A percentile compares a stretch with the other conserved stretches of the same genome.
These are phyloP conservation scores for Diaporthe batatas DNA, from an alignment of 2,329 filamentous ascomycete species.

Conservation along the genomic window DNA sequence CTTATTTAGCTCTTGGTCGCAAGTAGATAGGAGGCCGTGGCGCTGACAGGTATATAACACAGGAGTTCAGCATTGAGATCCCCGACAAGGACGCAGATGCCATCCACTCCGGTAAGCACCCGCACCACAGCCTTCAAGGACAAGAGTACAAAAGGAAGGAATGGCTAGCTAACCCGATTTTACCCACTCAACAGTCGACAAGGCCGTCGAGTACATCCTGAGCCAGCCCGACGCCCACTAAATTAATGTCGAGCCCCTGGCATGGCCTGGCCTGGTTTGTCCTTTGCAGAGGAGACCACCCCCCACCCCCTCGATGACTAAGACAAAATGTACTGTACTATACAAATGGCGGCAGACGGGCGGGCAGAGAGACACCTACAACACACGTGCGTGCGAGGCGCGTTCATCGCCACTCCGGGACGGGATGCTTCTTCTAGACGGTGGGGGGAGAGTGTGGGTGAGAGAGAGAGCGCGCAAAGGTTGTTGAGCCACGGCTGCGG, in stretches of 20 bases:
- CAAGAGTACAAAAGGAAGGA: not conserved
- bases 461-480: not conserved
- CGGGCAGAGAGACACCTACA: not conserved
- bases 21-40: not conserved
- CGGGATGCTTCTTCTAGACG: constrained; percentile 32
- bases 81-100: constrained; percentile 96
- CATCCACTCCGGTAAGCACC: constrained; percentile 88
- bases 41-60: constrained; percentile 3
- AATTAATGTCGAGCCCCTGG: constrained; percentile 48
- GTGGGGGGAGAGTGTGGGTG: too few relatives aligned
- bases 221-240: constrained; percentile 90
- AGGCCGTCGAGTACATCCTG: constrained; percentile 94
- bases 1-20: constrained; percentile 28
- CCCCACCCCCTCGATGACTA: not conserved
- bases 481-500: not conserved
- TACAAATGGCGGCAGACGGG: constrained; percentile 20
- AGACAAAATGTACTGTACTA: constrained; percentile 19
- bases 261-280: not conserved
- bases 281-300: not conserved
- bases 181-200: constrained; percentile 74
- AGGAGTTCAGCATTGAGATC: constrained; percentile 90
- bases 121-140: too few relatives aligned
- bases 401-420: constrained; percentile 32
- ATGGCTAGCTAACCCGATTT: constrained; percentile 3
- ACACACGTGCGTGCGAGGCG: not conserved